phyloP scores from a whole-genome alignment of 345 rosid species.

The Lenwebbia sp. region DNA sequence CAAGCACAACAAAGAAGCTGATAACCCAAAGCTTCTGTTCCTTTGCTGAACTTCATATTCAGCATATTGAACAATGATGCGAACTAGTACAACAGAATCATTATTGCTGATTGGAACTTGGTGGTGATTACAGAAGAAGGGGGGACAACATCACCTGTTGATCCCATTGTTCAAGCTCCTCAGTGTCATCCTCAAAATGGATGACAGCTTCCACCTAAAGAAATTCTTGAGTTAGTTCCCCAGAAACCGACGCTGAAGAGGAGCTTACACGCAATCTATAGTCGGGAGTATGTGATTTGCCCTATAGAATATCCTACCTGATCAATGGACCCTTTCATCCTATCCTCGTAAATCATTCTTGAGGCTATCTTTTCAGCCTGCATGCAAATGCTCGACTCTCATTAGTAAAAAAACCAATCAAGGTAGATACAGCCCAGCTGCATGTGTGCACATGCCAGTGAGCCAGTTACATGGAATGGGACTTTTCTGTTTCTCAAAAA shows the following conservation, averaged over 20 bases:
- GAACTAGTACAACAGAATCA: neutral
- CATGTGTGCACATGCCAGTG: neutral
- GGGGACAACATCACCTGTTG: constrained; percentile 50
- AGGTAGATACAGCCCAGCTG: neutral
- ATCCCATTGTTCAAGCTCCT: constrained; percentile 96
- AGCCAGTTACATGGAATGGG: neutral
- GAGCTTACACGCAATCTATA: neutral
- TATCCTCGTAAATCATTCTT: constrained; percentile 88
- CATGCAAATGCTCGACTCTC: neutral
- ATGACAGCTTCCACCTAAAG: constrained; percentile 88
- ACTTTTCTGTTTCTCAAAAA: neutral
- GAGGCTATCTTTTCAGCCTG: constrained; percentile 99
- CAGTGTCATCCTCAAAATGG: constrained; percentile 93
- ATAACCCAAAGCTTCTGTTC: neutral
- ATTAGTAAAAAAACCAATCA: neutral
- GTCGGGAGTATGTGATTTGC: neutral
- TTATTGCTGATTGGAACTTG: neutral
- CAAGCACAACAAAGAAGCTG: neutral
- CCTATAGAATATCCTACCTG: constrained; percentile 37
- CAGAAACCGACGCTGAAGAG: neutral
- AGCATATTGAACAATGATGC: neutral
- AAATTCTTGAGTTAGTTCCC: neutral
- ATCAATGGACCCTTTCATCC: constrained; percentile 96
- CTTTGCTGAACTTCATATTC: neutral
- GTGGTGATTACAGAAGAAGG: neutral